Evolutionary conservation across 1,284 basidiomycete genomes (phyloP).

Genomic region (Stereum hirsutum): DNA sequence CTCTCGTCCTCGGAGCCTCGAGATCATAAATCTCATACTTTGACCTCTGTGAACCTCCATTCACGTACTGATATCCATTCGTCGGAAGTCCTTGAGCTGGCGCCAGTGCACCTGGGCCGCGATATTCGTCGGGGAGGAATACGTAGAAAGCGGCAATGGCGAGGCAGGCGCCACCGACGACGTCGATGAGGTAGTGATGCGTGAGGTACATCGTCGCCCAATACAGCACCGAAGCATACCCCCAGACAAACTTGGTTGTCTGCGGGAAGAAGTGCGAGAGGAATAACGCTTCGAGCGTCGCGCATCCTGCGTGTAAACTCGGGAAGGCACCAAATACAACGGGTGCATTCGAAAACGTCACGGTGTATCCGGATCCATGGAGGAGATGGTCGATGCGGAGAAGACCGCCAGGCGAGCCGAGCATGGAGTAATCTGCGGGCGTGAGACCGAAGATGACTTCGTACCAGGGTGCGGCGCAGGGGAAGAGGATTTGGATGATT

Average conservation of each 20-base stretch:
- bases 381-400: constrained; percentile 90
- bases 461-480: constrained; percentile 97
- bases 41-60: constrained; percentile 28
- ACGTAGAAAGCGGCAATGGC: constrained; percentile 85
- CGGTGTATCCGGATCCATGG: constrained; percentile 70
- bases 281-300: constrained; percentile 91
- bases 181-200: constrained; percentile 97
- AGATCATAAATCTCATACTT: constrained; percentile 74
- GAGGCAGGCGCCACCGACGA: constrained; percentile 89
- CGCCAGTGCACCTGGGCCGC: constrained; percentile 45
- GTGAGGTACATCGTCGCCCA: constrained; percentile 99
- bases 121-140: constrained; percentile 76
- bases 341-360: constrained; percentile 83
- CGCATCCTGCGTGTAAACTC: constrained; percentile 84
- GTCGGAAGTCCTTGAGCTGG: constrained; percentile 28
- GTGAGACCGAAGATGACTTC: constrained; percentile 96
- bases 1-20: constrained; percentile 30
- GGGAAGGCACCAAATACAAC: constrained; percentile 98
- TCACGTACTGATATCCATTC: constrained; percentile 10
- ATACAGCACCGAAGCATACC: constrained; percentile 83
- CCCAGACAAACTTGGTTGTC: constrained; percentile 65
- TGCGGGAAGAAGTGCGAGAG: constrained; percentile 92
- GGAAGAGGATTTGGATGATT: constrained; percentile 82
- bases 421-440: constrained; percentile 88
- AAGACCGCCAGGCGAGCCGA: constrained; percentile 89